These are phyloP conservation scores for Sporobolomyces roseus DNA, from an alignment of 768 basidiomycete species.

Conservation along the genomic window DNA sequence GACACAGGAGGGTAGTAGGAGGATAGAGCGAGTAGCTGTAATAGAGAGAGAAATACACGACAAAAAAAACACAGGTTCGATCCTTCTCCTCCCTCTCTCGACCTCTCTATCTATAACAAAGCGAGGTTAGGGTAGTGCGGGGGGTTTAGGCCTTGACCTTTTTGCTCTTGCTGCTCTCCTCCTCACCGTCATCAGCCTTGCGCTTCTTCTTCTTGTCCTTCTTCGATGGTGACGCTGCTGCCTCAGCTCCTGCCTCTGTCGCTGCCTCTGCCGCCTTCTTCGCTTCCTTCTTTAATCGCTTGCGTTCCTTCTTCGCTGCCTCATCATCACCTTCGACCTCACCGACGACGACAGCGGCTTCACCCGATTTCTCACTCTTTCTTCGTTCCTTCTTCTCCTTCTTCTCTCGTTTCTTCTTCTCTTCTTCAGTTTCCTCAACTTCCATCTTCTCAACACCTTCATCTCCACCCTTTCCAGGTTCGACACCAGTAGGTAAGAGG, in stretches of 20 bases:
- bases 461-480: constrained; percentile 51
- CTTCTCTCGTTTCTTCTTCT: constrained; percentile 39
- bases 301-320: constrained; percentile 32
- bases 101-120: not conserved
- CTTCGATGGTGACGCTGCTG: not conserved
- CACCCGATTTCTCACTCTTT: constrained; percentile 22
- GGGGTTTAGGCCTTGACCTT: constrained; percentile 28
- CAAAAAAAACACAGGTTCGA: not conserved
- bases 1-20: not conserved
- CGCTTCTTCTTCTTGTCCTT: constrained; percentile 35
- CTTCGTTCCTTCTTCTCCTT: constrained; percentile 37
- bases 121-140: too few relatives aligned
- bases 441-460: constrained; percentile 25
- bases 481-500: constrained; percentile 74
- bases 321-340: constrained; percentile 20
- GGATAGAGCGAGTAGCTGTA: not conserved
- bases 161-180: constrained; percentile 20
- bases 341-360: constrained; percentile 9
- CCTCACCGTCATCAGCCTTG: constrained; percentile 10
- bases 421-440: constrained; percentile 25
- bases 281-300: constrained; percentile 29
- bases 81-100: not conserved
- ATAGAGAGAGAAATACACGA: not conserved
- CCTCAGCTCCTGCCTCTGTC: constrained; percentile 11
- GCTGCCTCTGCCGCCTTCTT: constrained; percentile 26